Base-by-base conservation (phyloP, 2,329 filamentous ascomycete genomes). In the Cercospora zeae-maydis region DNA sequence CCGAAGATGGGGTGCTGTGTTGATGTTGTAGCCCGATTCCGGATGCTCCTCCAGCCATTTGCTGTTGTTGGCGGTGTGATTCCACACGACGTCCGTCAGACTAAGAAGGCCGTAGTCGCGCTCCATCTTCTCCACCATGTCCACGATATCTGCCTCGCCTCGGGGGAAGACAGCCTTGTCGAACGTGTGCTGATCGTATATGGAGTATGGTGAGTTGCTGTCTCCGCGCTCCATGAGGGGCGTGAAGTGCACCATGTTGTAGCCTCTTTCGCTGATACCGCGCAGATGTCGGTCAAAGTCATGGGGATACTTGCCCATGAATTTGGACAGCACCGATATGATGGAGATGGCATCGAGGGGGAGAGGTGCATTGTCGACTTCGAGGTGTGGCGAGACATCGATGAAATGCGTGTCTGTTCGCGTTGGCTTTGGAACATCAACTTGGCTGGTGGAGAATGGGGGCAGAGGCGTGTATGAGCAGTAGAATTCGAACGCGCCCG, bases 171-270 rank as follows among this genome's bases (percentile, higher is more conserved):
- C 86, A 8, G 80, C 79, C 4, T 88, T 84, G 74, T 99, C 96
- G 82, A 96, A 99, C 49, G 83, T 83, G 21, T 96, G 83, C 79
- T 99, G 96, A 72, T 99, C 91, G 75, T 90, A 96, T 71, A 99
- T 86, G 76, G 95, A 99, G 81, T 98, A 99, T 0, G 95, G 95
- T 1, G 95, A 99, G 75, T 99, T 96, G 58, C 95, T 99, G 49
- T 82, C 84, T 62, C 95, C 95, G 63, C 95, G 88, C 63, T 89
- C 83, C 82, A 96, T 95, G 68, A 99, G 81, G 9, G 95, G 95
- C 1, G 95, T 97, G 76, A 99, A 99, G 77, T 99, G 95, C 64
- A 99, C 87, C 92, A 98, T 97, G 79, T 99, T 99, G 83, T 99
- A 99, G 51, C 93, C 93, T 65, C 95, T 85, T 72, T 90, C 86